A percentile compares a stretch with the other conserved stretches of the same genome.
phyloP scores from a whole-genome alignment of 495 filamentous ascomycete species.

The Penicillium longicatenatum region DNA sequence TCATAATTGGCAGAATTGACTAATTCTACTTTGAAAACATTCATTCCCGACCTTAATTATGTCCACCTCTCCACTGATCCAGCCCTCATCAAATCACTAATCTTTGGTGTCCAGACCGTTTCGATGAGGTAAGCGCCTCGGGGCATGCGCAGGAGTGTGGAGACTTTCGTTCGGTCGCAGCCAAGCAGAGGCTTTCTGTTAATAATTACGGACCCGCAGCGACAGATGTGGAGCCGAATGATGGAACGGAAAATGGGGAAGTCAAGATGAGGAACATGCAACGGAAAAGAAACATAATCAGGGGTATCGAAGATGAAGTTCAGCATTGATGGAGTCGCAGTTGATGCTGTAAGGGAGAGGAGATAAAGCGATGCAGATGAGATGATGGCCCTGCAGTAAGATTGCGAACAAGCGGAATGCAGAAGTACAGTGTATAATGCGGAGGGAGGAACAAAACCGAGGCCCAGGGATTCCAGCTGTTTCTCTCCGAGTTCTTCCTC shows the following conservation, averaged over 20 bases:
- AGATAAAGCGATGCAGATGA: not conserved
- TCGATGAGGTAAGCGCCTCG: constrained; percentile 2
- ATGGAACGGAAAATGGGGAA: constrained; percentile 3
- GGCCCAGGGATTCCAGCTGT: constrained; percentile 3
- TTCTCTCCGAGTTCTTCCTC: constrained; percentile 9
- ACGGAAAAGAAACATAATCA: not conserved
- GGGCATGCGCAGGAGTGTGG: not conserved
- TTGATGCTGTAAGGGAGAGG: not conserved
- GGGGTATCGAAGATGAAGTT: not conserved
- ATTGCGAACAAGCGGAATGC: not conserved
- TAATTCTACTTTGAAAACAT: not conserved
- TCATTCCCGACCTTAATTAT: not conserved
- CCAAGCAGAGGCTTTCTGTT: constrained; percentile 6
- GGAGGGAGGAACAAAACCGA: not conserved
- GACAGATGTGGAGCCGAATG: constrained; percentile 3
- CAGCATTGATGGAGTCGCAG: not conserved
- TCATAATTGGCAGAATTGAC: not conserved
- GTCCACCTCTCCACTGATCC: not conserved
- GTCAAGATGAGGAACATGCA: not conserved
- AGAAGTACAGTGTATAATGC: constrained; percentile 3
- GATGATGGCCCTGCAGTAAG: not conserved
- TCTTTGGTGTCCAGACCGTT: not conserved
- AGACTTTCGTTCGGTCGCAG: not conserved
- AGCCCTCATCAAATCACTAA: not conserved
- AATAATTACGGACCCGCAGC: constrained; percentile 7